phyloP scores from a whole-genome alignment of 768 basidiomycete genomes.

The Suillus occidentalis region DNA sequence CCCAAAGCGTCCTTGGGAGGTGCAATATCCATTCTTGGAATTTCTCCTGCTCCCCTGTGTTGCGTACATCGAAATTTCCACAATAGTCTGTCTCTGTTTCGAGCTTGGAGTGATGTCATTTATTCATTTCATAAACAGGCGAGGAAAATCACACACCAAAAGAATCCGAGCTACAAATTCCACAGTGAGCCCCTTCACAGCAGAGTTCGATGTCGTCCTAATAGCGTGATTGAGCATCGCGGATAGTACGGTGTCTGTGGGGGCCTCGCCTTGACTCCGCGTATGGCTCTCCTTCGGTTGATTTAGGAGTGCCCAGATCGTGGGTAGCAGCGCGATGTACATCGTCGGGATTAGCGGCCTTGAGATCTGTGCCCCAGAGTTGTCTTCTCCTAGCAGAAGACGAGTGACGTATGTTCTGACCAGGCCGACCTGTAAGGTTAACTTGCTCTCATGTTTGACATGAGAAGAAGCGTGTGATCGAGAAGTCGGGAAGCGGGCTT shows the following conservation, averaged over 20 bases:
- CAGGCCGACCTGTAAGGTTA: slow-evolving; percentile 43
- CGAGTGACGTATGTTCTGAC: slow-evolving; percentile 63
- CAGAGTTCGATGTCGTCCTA: slow-evolving; percentile 56
- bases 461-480: slow-evolving; percentile 19
- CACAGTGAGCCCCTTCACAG: slow-evolving; percentile 63
- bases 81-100: slow-evolving; percentile 53
- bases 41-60: slow-evolving; percentile 27
- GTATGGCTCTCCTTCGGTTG: slow-evolving; percentile 31
- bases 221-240: slow-evolving; percentile 69
- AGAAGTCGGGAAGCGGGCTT: slow-evolving; percentile 8
- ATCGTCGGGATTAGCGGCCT: slow-evolving; percentile 52
- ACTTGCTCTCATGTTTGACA: slow-evolving; percentile 18
- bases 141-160: slow-evolving; percentile 47
- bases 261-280: slow-evolving; percentile 19
- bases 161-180: slow-evolving; percentile 74
- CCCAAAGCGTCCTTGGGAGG: slow-evolving; percentile 85
- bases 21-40: slow-evolving; percentile 70
- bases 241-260: slow-evolving; percentile 35
- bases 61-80: slow-evolving; percentile 45
- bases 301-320: slow-evolving; percentile 74
- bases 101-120: slow-evolving; percentile 44
- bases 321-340: slow-evolving; percentile 73
- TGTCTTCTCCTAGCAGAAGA: slow-evolving; percentile 53
- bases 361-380: slow-evolving; percentile 42
- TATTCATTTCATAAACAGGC: background rate